These are phyloP conservation scores for Exophiala dermatitidis DNA, from an alignment of 2,329 filamentous ascomycete species.

Conservation along the genomic window DNA sequence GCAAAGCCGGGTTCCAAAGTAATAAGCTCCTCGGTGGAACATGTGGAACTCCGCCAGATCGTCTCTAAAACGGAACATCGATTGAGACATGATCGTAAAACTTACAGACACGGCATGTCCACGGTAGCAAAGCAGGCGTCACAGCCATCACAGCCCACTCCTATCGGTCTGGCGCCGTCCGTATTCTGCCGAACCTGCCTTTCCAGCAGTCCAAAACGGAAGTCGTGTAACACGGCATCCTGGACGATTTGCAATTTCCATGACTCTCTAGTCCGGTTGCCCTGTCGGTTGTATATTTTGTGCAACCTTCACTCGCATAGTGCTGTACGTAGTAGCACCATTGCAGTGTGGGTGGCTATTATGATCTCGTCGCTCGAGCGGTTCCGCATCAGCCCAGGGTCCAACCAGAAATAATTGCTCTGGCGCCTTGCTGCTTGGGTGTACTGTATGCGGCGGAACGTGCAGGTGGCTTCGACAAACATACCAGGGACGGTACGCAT, in stretches of 20 bases:
- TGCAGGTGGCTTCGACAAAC: too few species aligned
- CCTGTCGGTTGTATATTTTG: background rate
- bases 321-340: background rate
- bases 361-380: background rate
- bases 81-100: too few species aligned
- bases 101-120: too few species aligned
- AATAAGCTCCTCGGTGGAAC: too few species aligned
- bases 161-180: too few species aligned
- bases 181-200: background rate
- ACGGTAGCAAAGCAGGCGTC: too few species aligned
- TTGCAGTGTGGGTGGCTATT: background rate
- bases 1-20: too few species aligned
- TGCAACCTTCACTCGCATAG: background rate
- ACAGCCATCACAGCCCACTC: too few species aligned
- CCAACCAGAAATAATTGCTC: background rate
- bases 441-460: too few species aligned
- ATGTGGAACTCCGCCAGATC: too few species aligned
- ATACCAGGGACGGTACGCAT: too few species aligned
- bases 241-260: slow-evolving; percentile 17
- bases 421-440: background rate
- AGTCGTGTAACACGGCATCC: slow-evolving; percentile 10
- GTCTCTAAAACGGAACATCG: too few species aligned
- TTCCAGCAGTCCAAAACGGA: background rate
- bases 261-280: slow-evolving; percentile 11
- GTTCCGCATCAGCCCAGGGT: background rate